A percentile compares a stretch with the other conserved stretches of the same genome.
Evolutionary conservation across 352 stramenopile species (phyloP).

Genomic region (Pythium angustatum): DNA sequence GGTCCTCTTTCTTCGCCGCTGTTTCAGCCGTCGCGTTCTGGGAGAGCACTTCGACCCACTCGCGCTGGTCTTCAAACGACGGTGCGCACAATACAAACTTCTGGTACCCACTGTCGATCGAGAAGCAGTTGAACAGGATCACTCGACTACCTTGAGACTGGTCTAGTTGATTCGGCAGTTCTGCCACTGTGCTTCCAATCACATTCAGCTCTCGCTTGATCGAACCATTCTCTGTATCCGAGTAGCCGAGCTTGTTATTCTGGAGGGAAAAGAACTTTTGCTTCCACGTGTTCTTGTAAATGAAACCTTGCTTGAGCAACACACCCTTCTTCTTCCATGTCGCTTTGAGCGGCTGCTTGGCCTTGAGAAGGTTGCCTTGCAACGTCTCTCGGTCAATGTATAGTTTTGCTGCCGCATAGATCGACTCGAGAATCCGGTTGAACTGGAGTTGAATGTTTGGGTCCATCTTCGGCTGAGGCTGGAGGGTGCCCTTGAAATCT

Average conservation of each 20-base stretch:
- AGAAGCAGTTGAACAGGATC: conserved; percentile 88
- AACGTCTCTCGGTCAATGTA: conserved; percentile 80
- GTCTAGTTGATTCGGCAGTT: conserved; percentile 88
- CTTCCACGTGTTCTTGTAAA: conserved; percentile 92
- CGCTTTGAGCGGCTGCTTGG: conserved; percentile 64
- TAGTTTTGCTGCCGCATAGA: conserved; percentile 82
- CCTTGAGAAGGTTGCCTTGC: conserved; percentile 57
- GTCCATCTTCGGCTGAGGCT: conserved; percentile 82
- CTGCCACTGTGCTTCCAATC: conserved; percentile 73
- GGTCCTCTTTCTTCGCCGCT: conserved; percentile 73
- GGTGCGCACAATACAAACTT: conserved; percentile 84
- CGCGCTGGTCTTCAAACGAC: conserved; percentile 86
- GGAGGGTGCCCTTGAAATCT: conserved; percentile 65
- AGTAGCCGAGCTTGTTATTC: conserved; percentile 87
- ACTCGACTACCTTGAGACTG: conserved; percentile 84
- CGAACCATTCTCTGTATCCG: conserved; percentile 72
- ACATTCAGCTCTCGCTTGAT: conserved; percentile 90
- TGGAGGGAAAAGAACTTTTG: conserved; percentile 84
- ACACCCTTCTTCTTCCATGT: conserved; percentile 91
- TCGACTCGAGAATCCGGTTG: conserved; percentile 79
- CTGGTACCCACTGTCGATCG: conserved; percentile 78
- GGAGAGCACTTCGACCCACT: conserved; percentile 87
- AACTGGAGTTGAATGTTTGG: conserved; percentile 81
- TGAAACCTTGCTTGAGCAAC: conserved; percentile 87
- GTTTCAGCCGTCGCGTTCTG: conserved; percentile 86